phyloP scores from a whole-genome alignment of 768 basidiomycete genomes.

The Polyporus arcularius region DNA sequence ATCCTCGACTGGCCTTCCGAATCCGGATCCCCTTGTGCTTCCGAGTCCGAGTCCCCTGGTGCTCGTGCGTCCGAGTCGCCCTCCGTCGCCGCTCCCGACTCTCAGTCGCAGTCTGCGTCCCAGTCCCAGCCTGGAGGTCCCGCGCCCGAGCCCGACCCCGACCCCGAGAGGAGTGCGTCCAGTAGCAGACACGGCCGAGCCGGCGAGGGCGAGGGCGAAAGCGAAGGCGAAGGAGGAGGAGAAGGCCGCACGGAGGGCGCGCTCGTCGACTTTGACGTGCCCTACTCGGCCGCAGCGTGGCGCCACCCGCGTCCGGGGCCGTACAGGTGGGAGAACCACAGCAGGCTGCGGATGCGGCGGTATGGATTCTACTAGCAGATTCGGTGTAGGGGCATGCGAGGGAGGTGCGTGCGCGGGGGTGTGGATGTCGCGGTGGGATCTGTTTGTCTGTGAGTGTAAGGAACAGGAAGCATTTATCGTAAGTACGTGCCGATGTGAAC shows the following conservation, averaged over 20 bases:
- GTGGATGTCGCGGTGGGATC: no score
- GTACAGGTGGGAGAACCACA: neutral
- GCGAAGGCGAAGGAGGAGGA: no score
- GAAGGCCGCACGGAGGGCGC: neutral
- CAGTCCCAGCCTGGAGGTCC: neutral
- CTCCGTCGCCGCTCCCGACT: neutral
- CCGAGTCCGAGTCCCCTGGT: neutral
- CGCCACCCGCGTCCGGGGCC: neutral
- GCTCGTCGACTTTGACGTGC: conserved; percentile 1
- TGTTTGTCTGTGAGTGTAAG: no score
- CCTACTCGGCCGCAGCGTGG: neutral
- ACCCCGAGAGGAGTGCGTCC: no score
- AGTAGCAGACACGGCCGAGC: no score
- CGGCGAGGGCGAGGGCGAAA: no score
- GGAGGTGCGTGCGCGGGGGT: no score
- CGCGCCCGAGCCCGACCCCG: no score
- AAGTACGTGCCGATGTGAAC: no score
- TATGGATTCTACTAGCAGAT: neutral
- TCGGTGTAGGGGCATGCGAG: no score
- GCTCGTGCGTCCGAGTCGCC: neutral
- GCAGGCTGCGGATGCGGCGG: neutral
- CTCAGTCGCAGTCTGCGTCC: neutral
- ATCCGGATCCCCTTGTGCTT: neutral
- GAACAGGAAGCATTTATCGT: no score
- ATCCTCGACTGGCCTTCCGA: neutral